Evolutionary conservation across 169 alveolate genomes (phyloP).

Genomic region (Eimeria falciformis): DNA sequence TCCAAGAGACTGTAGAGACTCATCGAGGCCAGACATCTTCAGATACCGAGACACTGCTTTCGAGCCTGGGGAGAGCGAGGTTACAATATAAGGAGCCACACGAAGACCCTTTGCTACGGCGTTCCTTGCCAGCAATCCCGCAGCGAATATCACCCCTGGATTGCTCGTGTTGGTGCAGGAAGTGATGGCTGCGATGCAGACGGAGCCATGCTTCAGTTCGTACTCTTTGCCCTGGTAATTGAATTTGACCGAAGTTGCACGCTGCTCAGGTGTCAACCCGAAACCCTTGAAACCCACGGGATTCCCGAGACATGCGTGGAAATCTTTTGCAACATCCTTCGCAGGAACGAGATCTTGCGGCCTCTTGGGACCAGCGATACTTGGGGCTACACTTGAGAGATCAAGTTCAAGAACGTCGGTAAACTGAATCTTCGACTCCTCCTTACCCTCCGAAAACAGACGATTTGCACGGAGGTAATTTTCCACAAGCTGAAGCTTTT

Average conservation of each 20-base stretch:
- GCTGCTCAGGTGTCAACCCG: constrained; percentile 78
- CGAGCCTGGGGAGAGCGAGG: constrained; percentile 96
- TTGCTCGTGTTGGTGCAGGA: constrained; percentile 98
- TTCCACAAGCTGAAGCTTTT: constrained; percentile 89
- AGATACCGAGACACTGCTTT: constrained; percentile 67
- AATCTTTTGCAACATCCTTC: constrained; percentile 89
- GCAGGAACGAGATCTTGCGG: constrained; percentile 96
- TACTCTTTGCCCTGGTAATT: constrained; percentile 38
- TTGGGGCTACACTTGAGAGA: constrained; percentile 91
- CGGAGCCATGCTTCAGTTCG: constrained; percentile 93
- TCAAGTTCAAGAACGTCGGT: constrained; percentile 73
- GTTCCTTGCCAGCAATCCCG: constrained; percentile 95
- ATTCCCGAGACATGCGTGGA: constrained; percentile 80
- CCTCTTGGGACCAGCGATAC: constrained; percentile 97
- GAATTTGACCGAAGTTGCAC: neutral
- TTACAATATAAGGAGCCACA: constrained; percentile 93
- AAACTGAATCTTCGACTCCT: constrained; percentile 6
- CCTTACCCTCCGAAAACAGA: constrained; percentile 3
- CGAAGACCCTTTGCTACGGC: constrained; percentile 85
- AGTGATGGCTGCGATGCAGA: constrained; percentile 97
- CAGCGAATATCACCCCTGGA: constrained; percentile 97
- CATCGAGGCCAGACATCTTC: constrained; percentile 47
- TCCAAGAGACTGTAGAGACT: constrained; percentile 85
- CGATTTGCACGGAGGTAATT: constrained; percentile 81
- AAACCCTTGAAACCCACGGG: constrained; percentile 92